Base-by-base conservation (phyloP, 345 rosid genomes). In the Eucalyptus curtisii region DNA sequence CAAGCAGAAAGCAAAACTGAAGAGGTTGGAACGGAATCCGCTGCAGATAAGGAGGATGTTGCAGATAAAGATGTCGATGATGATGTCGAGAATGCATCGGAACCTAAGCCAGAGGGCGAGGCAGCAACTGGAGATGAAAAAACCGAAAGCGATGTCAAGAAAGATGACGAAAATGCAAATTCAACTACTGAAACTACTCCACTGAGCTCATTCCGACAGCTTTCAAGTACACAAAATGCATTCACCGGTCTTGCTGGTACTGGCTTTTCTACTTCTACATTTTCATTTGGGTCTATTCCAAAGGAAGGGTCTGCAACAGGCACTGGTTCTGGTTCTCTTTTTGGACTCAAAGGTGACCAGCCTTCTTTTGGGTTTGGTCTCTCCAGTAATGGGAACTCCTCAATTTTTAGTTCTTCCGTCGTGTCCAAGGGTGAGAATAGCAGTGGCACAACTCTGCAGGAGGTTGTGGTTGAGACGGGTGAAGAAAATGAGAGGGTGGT, bases 221-320 rank as follows among this genome's bases (percentile, higher is more conserved):
- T 96, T 91, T 98, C 99, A 82, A 98, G 97, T 91, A 96, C 90
- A 90, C 95, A 94, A 94, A 98, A 98, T 89, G 99, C 99, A 37
- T 98, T 98, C 93, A 95, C 96, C 0, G 99, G 99, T 88, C 96
- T 98, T 89, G 96, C 97, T 47, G 96, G 99, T 86, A 96, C 99
- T 86, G 98, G 98, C 82, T 93, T 95, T 92, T 94, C 99, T 55
- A 90, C 90, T 88, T 49, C 96, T 76, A 89, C 96, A 12, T 98
- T 98, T 91, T 92, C 97, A 42, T 97, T 96, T 87, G 97, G 98
- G 48, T 87, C 92, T 33, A 90, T 91, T 89, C 64, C 94, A 3
- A 93, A 92, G 89, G 97, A 93, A 86, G 95, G 95, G 59, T 93
- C 98, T 86, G 76, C 95, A 86, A 76, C 47, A 37, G 82, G 82